Percentiles rank a stretch among this genome's conserved stretches.
These are phyloP conservation scores for Geotrichum ghanense DNA, from an alignment of 805 yeast species.

Conservation along the genomic window DNA sequence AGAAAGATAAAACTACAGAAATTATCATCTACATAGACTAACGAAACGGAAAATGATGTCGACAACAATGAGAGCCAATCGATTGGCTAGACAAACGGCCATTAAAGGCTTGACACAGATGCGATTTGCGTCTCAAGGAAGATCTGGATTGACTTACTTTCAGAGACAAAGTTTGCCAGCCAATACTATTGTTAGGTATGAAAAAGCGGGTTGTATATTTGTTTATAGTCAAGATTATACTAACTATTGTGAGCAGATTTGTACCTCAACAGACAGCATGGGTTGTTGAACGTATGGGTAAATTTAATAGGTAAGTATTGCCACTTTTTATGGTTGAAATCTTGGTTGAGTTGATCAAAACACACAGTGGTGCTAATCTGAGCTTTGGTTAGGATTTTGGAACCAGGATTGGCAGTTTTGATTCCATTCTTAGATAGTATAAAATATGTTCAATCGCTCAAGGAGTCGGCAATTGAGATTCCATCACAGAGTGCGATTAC, in stretches of 20 bases:
- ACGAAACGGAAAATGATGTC: too few relatives aligned
- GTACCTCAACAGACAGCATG: conserved; percentile 89
- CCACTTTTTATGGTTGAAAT: neutral
- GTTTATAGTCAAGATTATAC: neutral
- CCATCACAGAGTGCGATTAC: conserved; percentile 81
- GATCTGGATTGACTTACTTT: conserved; percentile 37
- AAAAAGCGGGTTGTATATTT: neutral
- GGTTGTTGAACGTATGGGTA: conserved; percentile 88
- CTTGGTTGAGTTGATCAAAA: neutral
- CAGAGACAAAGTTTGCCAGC: conserved; percentile 58
- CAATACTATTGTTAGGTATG: conserved; percentile 49
- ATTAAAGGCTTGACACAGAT: neutral
- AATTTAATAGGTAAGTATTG: conserved; percentile 37
- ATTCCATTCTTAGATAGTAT: conserved; percentile 66
- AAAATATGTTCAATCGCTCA: conserved; percentile 70
- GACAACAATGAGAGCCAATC: too few relatives aligned
- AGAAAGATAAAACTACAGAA: too few relatives aligned
- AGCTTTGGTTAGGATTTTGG: conserved; percentile 32
- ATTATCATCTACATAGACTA: too few relatives aligned
- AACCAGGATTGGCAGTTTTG: conserved; percentile 68
- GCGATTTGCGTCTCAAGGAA: neutral
- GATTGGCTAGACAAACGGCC: neutral
- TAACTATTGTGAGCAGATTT: conserved; percentile 26
- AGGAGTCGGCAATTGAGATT: conserved; percentile 77
- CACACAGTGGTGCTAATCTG: neutral